phyloP scores from a whole-genome alignment of 768 basidiomycete genomes.

The Cystofilobasidium capitatum region DNA sequence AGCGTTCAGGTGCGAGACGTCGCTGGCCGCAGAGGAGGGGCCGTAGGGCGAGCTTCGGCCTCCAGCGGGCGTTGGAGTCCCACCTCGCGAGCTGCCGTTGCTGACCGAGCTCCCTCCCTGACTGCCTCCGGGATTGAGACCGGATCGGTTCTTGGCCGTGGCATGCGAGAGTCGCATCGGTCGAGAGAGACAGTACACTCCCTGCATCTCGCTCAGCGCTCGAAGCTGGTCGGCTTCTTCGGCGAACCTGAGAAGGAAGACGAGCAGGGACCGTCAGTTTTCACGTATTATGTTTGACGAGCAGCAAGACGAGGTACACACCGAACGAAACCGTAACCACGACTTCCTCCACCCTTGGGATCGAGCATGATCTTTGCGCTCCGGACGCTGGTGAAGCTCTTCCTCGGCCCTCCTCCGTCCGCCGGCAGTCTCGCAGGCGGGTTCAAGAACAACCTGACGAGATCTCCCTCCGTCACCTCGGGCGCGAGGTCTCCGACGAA shows the following conservation, averaged over 20 bases:
- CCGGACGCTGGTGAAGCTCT: constrained; percentile 82
- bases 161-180: constrained; percentile 41
- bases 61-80: constrained; percentile 12
- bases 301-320: background rate
- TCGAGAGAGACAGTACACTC: constrained; percentile 74
- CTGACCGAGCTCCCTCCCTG: constrained; percentile 23
- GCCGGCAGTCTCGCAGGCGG: constrained; percentile 49
- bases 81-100: constrained; percentile 17
- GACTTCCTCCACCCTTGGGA: constrained; percentile 74
- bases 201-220: constrained; percentile 83
- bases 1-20: background rate
- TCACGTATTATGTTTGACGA: background rate
- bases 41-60: background rate
- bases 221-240: constrained; percentile 82
- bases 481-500: constrained; percentile 90
- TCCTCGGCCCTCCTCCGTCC: constrained; percentile 42
- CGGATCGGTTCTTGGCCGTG: constrained; percentile 47
- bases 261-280: background rate
- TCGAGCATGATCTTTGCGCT: constrained; percentile 94
- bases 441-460: constrained; percentile 81
- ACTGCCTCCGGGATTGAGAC: constrained; percentile 29
- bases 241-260: constrained; percentile 43
- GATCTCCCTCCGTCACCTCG: constrained; percentile 86
- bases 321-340: constrained; percentile 87
- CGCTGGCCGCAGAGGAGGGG: background rate